phyloP scores from a whole-genome alignment of 305 asterid genomes.

The Solanum hybrid region DNA sequence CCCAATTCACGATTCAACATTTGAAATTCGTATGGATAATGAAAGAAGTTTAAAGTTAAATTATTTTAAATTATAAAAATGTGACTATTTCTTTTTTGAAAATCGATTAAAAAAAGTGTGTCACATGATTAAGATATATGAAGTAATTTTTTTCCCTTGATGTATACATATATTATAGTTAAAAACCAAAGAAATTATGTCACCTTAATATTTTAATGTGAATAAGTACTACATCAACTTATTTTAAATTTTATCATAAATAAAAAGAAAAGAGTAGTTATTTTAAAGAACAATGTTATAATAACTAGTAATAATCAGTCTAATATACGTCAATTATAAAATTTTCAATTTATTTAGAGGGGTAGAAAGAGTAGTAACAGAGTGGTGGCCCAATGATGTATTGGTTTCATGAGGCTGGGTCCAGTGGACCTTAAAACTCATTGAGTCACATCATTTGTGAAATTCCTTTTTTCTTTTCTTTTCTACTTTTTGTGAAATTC shows the following conservation, averaged over 20 bases:
- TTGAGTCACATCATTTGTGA: background rate
- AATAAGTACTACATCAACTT: background rate
- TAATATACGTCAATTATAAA: no score
- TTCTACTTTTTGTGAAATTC: background rate
- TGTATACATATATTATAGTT: background rate
- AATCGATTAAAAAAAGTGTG: background rate
- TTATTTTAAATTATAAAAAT: background rate
- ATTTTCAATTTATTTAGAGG: background rate
- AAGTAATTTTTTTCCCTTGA: background rate
- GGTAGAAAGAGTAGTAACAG: background rate
- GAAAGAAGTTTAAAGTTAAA: background rate
- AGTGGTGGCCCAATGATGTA: background rate
- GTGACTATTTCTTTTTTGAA: no score
- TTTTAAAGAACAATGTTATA: no score
- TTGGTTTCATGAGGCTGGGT: background rate
- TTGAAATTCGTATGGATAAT: background rate
- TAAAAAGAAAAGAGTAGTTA: background rate
- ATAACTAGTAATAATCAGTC: no score
- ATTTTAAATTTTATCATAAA: background rate
- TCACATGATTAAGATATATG: background rate
- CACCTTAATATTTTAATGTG: background rate
- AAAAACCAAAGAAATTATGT: background rate
- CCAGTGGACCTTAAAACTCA: background rate
- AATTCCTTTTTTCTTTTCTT: background rate
- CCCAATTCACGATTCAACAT: background rate